Percentiles rank a stretch among this genome's conserved stretches.
Conservation (phyloP, 2,329 filamentous ascomycete species). For the Scedosporium aurantiacum region DNA sequence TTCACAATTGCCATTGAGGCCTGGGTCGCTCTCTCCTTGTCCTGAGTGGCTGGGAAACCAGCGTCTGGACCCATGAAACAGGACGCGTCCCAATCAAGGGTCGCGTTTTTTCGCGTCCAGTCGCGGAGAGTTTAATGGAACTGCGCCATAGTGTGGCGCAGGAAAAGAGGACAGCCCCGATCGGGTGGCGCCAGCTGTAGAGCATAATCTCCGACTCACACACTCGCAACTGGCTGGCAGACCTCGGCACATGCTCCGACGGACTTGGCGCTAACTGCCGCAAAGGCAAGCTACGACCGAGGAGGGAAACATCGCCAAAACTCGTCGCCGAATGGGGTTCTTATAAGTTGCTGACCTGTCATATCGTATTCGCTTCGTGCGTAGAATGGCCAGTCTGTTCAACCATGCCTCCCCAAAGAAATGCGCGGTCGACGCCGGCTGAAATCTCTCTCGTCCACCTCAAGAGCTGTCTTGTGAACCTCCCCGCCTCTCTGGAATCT, state of each 20-base stretch:
- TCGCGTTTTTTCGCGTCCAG: constrained; percentile 18
- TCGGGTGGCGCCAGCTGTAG: not conserved
- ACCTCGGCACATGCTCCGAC: constrained; percentile 7
- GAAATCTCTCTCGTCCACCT: constrained; percentile 79
- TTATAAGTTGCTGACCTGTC: not conserved
- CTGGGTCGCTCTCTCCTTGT: constrained; percentile 7
- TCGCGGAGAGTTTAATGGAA: constrained; percentile 3
- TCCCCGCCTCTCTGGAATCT: constrained; percentile 74
- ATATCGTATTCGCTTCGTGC: not conserved
- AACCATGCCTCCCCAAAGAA: constrained; percentile 38
- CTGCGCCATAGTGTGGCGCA: constrained; percentile 6
- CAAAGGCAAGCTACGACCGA: not conserved
- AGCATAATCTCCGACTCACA: not conserved
- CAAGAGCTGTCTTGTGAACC: constrained; percentile 90
- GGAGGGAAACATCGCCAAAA: constrained; percentile 1
- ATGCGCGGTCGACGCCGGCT: constrained; percentile 56
- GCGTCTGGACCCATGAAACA: not conserved
- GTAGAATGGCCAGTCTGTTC: constrained; percentile 1
- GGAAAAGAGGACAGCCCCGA: not conserved
- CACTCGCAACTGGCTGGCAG: not conserved
- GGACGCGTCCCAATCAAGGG: not conserved
- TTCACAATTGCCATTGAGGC: not conserved
- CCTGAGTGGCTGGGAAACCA: constrained; percentile 14
- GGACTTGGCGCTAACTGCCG: not conserved
- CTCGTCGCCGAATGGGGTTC: not conserved